Percentiles rank a stretch among this genome's conserved stretches.
Evolutionary conservation across 2,329 filamentous ascomycete genomes (phyloP).

Genomic region (Aspergillus flavus): DNA sequence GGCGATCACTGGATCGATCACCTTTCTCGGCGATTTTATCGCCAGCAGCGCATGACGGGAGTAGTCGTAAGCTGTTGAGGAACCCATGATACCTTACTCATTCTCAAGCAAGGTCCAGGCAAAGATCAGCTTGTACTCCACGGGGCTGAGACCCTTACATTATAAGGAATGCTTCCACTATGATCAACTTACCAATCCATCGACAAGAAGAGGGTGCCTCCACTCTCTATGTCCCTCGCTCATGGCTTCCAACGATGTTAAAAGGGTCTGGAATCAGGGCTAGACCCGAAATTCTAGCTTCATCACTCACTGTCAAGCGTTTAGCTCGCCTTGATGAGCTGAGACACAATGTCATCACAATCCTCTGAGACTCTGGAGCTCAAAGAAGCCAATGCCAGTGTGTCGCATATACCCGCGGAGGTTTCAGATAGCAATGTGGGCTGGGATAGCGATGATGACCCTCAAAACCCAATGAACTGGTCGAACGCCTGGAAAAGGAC

Average conservation of each 20-base stretch:
- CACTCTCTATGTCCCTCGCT: not conserved
- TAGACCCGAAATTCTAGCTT: not conserved
- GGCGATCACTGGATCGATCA: not conserved
- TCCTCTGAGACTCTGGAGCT: not conserved
- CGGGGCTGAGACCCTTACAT: not conserved
- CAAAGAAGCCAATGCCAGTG: not conserved
- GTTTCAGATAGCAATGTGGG: not conserved
- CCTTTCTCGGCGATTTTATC: not conserved
- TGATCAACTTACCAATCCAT: not conserved
- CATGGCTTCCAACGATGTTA: not conserved
- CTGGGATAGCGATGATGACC: constrained; percentile 7
- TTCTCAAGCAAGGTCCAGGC: not conserved
- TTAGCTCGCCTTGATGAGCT: not conserved
- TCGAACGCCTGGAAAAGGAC: constrained; percentile 4
- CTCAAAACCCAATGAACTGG: constrained; percentile 7
- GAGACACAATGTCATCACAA: not conserved
- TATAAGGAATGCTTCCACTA: not conserved
- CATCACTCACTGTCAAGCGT: not conserved
- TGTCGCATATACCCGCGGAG: not conserved
- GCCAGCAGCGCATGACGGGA: not conserved
- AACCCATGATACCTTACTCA: not conserved
- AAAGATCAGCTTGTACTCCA: not conserved
- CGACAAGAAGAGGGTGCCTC: not conserved
- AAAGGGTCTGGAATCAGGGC: not conserved
- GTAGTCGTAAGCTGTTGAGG: not conserved